Base-by-base conservation (phyloP, 768 basidiomycete species). In the Tulasnella sp. region DNA sequence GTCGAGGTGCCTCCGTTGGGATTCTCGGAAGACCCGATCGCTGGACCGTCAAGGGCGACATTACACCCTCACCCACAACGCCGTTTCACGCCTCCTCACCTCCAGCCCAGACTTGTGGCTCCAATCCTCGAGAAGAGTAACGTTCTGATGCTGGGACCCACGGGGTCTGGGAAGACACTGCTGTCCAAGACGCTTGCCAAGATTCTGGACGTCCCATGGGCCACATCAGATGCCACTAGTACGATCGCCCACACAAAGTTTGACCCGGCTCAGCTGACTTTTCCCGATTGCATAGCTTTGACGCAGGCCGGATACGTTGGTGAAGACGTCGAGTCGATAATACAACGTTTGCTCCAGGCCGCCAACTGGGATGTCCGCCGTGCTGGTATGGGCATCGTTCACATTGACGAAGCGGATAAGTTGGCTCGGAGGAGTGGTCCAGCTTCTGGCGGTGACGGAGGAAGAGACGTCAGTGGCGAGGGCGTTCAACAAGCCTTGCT, bases 371-470 rank as follows among this genome's bases (percentile, higher is more conserved):
- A 98, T 84, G 91, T 95, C 23, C 83, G 89, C 76, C 90, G 93
- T 77, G 95, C 97, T 29, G 93, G 94, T 82, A 91, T 91, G 83
- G 96, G 96, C 7, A 98, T 99, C 79, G 91, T 98, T 42, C 97
- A 97, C 82, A 96, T 99, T 70, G 97, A 99, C 82, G 97, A 99
- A 85, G 87, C 96, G 1, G 97, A 98, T 85, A 98, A 99, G 85
- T 91, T 98, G 78, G 92, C 95, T 74, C 81, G 84, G 40, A 74
- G 85, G 26, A 81, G 84, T 2, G 83, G 83, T 1, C 32, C 74
- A 23, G 39, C 73, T 39, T 74, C 80, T 13, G 7, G 7, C 13
- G 46, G 46, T 29, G 81, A 82, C 5, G 90, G 91, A 4, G 89
- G 91, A 6, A 88, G 93, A 81, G 96, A 98, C 83, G 96, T 99